phyloP scores from a whole-genome alignment of 345 rosid species.

The Arabidopsis suecica region DNA sequence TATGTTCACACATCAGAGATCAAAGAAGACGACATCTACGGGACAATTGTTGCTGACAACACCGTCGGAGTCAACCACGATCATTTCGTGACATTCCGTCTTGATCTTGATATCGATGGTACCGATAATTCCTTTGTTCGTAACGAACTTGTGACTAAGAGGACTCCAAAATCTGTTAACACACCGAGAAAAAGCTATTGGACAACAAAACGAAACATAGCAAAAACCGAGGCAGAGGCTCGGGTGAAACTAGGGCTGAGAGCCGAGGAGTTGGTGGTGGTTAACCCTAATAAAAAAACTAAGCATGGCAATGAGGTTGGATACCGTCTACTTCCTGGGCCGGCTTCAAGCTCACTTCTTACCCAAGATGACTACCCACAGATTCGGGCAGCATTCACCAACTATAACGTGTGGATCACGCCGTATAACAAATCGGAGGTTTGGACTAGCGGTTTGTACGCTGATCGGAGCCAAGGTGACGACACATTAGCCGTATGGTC shows the following conservation, averaged over 20 bases:
- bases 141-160: not conserved
- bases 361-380: not conserved
- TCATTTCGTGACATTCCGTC: not conserved
- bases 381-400: not conserved
- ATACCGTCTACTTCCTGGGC: not conserved
- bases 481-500: not conserved
- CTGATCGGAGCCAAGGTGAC: not conserved
- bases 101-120: not conserved
- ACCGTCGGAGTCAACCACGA: not conserved
- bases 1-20: conserved; percentile 45
- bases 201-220: not conserved
- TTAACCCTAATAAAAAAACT: not conserved
- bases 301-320: not conserved
- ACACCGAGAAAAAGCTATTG: not conserved
- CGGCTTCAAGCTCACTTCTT: not conserved
- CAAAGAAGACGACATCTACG: conserved; percentile 37
- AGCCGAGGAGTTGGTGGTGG: not conserved
- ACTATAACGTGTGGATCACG: not conserved
- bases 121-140: not conserved
- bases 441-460: not conserved
- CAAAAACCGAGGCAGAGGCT: not conserved
- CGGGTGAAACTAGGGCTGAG: not conserved
- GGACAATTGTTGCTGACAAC: not conserved
- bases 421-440: not conserved
- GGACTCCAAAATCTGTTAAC: not conserved